Base-by-base conservation (phyloP, 2,329 filamentous ascomycete genomes). In the Apiospora aurea region DNA sequence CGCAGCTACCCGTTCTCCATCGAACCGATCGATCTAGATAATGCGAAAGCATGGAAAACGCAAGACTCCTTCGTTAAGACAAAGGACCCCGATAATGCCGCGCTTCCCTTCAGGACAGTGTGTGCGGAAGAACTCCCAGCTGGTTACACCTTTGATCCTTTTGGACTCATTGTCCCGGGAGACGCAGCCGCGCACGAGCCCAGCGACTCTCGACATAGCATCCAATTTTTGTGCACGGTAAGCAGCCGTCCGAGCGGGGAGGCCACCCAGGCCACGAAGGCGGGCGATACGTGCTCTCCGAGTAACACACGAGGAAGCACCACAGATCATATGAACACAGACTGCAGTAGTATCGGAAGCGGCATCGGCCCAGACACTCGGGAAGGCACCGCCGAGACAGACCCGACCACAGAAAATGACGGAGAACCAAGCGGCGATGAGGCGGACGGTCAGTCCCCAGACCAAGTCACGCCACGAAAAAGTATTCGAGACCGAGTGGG, bases 1-100 rank as follows among this genome's bases (percentile, higher is more conserved):
- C 67, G 46, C 46, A 26, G 43, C 26, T 69, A 46, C 67, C 26
- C 44, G 44, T 47, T 46, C 44, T 46, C 67, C 67, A 69, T 69
- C 67, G 67, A 69, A 49, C 67, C 41, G 67, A 69, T 43, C 46
- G 67, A 69, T 69, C 43, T 69, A 21, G 46, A 34, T 46, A 69
- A 69, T 69, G 67, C 67, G 67, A 69, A 29, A 29, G 38, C 44
- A 16, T 69, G 46, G 67, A 69, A 69, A 47, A 51, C 21, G 18
- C 29, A 69, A 43, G 44, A 38, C 46, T 18, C 67, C 29, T 69
- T 69, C 46, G 29, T 46, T 16, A 69, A 69, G 46, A 43, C 43
- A 38, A 69, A 69, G 41, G 67, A 69, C 34, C 67, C 67, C 10
- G 43, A 69, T 46, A 47, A 46, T 4, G 43, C 24, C 13, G n/a